Evolutionary conservation across 768 basidiomycete genomes (phyloP).

Genomic region (Tremella mesenterica): DNA sequence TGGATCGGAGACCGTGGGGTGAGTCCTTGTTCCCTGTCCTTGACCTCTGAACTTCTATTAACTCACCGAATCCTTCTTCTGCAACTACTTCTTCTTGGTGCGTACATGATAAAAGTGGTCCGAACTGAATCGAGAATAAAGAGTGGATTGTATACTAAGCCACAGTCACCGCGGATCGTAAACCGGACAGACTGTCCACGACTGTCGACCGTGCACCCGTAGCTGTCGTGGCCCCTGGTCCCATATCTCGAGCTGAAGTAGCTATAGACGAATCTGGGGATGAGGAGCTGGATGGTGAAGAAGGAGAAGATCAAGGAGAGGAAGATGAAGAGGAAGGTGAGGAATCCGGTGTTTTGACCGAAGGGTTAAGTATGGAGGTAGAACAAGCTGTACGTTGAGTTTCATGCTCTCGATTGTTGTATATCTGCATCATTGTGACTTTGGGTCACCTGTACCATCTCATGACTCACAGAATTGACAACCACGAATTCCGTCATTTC

Average conservation of each 20-base stretch:
- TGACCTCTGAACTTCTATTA: background rate
- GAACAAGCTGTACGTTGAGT: background rate
- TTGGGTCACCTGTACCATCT: too few relatives aligned
- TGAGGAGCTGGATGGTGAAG: conserved; percentile 8
- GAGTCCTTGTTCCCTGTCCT: conserved; percentile 13
- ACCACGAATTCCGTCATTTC: too few relatives aligned
- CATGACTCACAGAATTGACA: too few relatives aligned
- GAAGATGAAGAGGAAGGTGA: background rate
- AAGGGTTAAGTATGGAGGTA: background rate
- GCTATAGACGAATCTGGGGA: conserved; percentile 6
- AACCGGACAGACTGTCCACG: conserved; percentile 33
- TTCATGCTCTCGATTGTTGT: too few relatives aligned
- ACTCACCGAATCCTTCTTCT: background rate
- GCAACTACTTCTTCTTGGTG: background rate
- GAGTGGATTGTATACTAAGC: conserved; percentile 2
- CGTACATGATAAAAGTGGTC: too few relatives aligned
- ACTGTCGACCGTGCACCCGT: conserved; percentile 27
- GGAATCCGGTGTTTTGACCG: background rate
- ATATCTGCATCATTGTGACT: too few relatives aligned
- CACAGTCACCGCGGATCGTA: conserved; percentile 34
- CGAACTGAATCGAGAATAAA: too few relatives aligned
- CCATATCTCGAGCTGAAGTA: conserved; percentile 7
- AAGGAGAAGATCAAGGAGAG: conserved; percentile 7
- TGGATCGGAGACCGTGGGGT: conserved; percentile 94
- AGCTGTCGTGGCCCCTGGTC: conserved; percentile 28